Evolutionary conservation across 2,329 filamentous ascomycete species (phyloP).

Genomic region (Cladosporium phlei): DNA sequence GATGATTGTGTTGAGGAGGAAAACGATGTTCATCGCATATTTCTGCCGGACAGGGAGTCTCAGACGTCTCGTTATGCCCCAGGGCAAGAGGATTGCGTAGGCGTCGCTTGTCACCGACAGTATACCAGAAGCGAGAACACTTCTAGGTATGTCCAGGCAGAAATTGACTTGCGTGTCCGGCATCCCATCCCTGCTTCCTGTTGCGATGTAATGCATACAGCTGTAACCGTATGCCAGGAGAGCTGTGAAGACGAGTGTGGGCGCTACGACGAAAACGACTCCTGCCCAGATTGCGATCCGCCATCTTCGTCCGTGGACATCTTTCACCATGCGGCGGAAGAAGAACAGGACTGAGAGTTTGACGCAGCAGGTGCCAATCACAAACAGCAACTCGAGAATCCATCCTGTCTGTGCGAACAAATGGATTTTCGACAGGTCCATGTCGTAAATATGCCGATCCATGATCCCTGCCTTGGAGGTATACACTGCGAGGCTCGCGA

Average conservation of each 20-base stretch:
- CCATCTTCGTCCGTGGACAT: constrained; percentile 32
- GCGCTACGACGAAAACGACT: constrained; percentile 36
- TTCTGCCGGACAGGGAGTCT: constrained; percentile 41
- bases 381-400: constrained; percentile 31
- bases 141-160: constrained; percentile 35
- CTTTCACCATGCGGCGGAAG: constrained; percentile 38
- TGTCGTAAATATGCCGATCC: constrained; percentile 34
- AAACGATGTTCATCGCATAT: constrained; percentile 40
- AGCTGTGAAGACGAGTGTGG: constrained; percentile 34
- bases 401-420: constrained; percentile 20
- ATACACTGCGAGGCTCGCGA: constrained; percentile 19
- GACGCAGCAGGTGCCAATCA: constrained; percentile 28
- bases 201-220: neutral
- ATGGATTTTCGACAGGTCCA: neutral
- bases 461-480: constrained; percentile 18
- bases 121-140: constrained; percentile 35
- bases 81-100: constrained; percentile 37
- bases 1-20: constrained; percentile 16
- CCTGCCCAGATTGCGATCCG: constrained; percentile 33
- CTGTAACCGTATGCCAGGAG: neutral
- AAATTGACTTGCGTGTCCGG: neutral
- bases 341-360: constrained; percentile 38
- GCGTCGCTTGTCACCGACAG: constrained; percentile 39
- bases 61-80: constrained; percentile 41
- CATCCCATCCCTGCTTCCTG: neutral